Evolutionary conservation across 139 green algal genomes (phyloP).

Genomic region (Coelastrella sp.): DNA sequence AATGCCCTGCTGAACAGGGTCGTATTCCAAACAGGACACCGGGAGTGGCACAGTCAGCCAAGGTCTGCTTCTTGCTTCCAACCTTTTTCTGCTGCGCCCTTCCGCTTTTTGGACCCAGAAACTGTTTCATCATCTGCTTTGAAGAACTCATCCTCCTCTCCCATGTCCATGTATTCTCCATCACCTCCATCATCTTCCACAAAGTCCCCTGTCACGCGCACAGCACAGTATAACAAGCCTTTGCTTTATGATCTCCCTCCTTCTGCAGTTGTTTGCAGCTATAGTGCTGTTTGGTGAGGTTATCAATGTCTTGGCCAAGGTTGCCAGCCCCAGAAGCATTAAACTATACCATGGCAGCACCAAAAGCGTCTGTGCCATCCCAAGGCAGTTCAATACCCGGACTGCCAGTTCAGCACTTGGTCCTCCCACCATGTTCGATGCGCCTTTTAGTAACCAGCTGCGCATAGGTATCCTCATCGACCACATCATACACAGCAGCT

Average conservation of each 20-base stretch:
- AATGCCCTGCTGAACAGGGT: too few relatives aligned
- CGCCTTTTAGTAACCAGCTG: constrained; percentile 88
- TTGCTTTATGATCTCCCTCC: too few relatives aligned
- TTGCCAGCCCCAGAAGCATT: not conserved
- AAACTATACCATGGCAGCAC: too few relatives aligned
- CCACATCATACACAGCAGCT: constrained; percentile 88
- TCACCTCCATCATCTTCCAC: constrained; percentile 84
- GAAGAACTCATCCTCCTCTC: constrained; percentile 91
- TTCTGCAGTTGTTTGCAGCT: not conserved
- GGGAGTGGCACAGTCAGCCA: too few relatives aligned
- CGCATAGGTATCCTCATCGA: constrained; percentile 92
- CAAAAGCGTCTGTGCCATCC: too few relatives aligned
- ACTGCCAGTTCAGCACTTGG: not conserved
- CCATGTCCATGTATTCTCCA: constrained; percentile 77
- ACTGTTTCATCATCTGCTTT: constrained; percentile 48
- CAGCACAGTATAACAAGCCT: constrained; percentile 1
- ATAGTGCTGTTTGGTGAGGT: not conserved
- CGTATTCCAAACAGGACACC: too few relatives aligned
- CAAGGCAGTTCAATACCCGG: too few relatives aligned
- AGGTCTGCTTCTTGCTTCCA: not conserved
- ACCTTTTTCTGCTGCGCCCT: constrained; percentile 47
- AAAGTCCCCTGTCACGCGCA: constrained; percentile 71
- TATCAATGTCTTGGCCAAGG: not conserved
- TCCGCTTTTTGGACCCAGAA: constrained; percentile 58
- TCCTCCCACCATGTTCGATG: constrained; percentile 72